Evolutionary conservation across 208 protist species (phyloP), one percentile per base, ranked within the genome.

Genomic region (Trypanosoma mega): DNA sequence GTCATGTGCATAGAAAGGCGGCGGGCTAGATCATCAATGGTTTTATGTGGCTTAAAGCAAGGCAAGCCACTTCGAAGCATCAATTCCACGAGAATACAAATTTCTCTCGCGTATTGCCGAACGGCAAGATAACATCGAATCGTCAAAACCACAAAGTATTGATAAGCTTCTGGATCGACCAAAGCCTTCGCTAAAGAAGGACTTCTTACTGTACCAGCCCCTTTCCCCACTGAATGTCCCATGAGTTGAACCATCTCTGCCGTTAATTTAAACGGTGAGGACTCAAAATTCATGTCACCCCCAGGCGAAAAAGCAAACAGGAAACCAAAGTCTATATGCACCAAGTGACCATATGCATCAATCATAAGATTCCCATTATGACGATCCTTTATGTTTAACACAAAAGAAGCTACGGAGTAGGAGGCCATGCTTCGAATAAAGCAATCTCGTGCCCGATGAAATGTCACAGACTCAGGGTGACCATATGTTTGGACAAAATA

Each of bases 311-410:
- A 92, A 53, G 93, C 90, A 44, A 99, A 94, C 29, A 99, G 87
- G 72, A 98, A 99, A 36, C 97, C 97, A 76, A 98, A 99, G 82
- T 99, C 97, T 74, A 99, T 99, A 78, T 99, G 97, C 30, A 98
- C 76, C n/a, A 98, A 63, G 58, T 93, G 80, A 39, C 97, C 97
- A 7, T 93, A 67, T 44, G 61, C 45, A 72, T 97, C 80, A 21
- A 98, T 73, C 72, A 98, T 83, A 66, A 98, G 97, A 79, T 98
- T 98, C 33, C 94, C 94, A 64, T 98, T 98, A 64, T 98, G 94
- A 21, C 95, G 77, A 64, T 98, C 95, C 68, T 98, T 98, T 63
- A 98, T 86, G 71, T 97, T 94, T 18, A 98, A 78, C 31, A 98
- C 80, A 73, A 97, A 98, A 27, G 82, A 92, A n/a, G 94, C 84